Evolutionary conservation across 768 basidiomycete genomes (phyloP), one percentile per base, ranked within the genome.

Genomic region (Dacryopinax spathularia): DNA sequence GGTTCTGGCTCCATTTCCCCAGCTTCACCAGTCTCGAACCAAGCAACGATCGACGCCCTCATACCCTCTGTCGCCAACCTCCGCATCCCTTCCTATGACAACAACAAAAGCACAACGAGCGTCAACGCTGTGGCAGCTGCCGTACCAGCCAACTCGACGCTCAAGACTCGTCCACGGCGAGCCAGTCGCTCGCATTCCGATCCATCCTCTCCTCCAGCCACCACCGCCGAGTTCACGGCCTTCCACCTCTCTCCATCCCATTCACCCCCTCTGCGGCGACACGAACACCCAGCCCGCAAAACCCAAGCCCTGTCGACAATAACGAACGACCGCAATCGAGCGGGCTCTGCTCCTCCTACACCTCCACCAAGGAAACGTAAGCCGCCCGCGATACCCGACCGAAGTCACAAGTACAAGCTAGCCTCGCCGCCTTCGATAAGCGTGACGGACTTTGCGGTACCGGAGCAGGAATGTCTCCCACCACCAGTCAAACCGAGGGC

Each of bases 61-160:
- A 13, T 61, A 12, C 33, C 60, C 31, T 7, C 33, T 15, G 33
- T 43, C 20, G 27, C 27, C 25, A 20, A 65, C 13, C 48, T 56
- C 48, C 48, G 29, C 18, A 25, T 56, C 7, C 48, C 48, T 13
- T 13, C 9, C 25, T 27, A 56, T 20, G 48, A 56, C 48, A 56
- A n/a, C n/a, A n/a, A 56, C 29, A 56, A 63, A 22, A 69, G 68
- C 34, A 69, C 65, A 29, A 27, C 66, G 34, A 67, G 66, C 37
- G 65, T 69, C 18, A 65, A 69, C 39, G 68, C 66, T 0, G 64
- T 69, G 20, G 68, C 68, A 2, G 33, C 12, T n/a, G 65, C 66
- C 1, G 36, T 31, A 20, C 48, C 48, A 3, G 48, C 29, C 48
- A 56, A 3, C 10, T 9, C 48, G 48, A 56, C 9, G 25, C 13